Percentiles rank a stretch among this genome's conserved stretches.
These are phyloP conservation scores for Hymenoscyphus salicellus DNA, from an alignment of 2,329 filamentous ascomycete genomes.

Conservation along the genomic window DNA sequence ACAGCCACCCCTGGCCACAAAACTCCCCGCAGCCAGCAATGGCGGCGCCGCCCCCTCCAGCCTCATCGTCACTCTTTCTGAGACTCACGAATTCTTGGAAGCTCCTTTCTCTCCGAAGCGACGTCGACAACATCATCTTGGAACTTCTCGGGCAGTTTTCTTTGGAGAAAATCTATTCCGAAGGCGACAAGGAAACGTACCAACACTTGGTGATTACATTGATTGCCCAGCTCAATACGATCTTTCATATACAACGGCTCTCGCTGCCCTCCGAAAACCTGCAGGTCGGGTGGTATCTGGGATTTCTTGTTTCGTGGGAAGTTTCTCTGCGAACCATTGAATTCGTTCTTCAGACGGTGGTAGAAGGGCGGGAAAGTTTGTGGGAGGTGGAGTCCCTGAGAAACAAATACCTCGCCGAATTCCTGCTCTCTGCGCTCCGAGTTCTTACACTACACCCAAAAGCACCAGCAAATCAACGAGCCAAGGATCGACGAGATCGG, in stretches of 20 bases:
- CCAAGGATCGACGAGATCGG: slow-evolving; percentile 40
- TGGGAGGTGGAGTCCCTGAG: slow-evolving; percentile 30
- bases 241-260: slow-evolving; percentile 42
- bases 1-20: slow-evolving; percentile 11
- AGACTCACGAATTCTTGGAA: slow-evolving; percentile 39
- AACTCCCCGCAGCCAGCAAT: slow-evolving; percentile 19
- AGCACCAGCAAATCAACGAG: slow-evolving; percentile 34
- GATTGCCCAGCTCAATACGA: slow-evolving; percentile 40
- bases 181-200: slow-evolving; percentile 37
- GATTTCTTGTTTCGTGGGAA: slow-evolving; percentile 43
- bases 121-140: slow-evolving; percentile 42
- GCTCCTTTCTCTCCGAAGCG: slow-evolving; percentile 39
- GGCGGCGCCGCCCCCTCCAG: slow-evolving; percentile 26
- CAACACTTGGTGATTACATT: slow-evolving; percentile 39
- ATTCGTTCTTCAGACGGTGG: slow-evolving; percentile 39
- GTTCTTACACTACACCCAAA: slow-evolving; percentile 41
- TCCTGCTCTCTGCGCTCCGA: slow-evolving; percentile 40
- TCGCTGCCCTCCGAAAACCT: slow-evolving; percentile 39
- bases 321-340: slow-evolving; percentile 40
- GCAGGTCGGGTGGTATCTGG: slow-evolving; percentile 39
- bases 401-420: slow-evolving; percentile 41
- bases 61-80: slow-evolving; percentile 39
- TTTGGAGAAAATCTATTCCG: slow-evolving; percentile 42
- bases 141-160: slow-evolving; percentile 44
- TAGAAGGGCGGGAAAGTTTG: slow-evolving; percentile 39